Conservation (phyloP, 257 asterid genomes). For the Fraxinus pennsylvanica region DNA sequence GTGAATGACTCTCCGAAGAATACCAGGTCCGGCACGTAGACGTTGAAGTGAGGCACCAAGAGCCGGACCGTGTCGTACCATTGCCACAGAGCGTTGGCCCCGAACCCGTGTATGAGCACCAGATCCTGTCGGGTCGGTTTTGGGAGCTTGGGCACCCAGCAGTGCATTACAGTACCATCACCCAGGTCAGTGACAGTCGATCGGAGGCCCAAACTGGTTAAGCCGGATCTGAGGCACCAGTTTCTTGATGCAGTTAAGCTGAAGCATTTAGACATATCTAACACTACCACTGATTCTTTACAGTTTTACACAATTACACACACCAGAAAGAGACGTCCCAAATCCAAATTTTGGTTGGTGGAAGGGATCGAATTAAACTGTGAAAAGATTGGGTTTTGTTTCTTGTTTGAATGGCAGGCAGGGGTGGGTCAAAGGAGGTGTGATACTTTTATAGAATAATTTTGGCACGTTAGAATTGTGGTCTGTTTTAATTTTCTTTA, state of each 20-base stretch:
- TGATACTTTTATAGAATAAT: neutral
- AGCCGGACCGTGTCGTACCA: slow-evolving; percentile 49
- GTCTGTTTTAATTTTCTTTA: no score
- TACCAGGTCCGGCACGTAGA: slow-evolving; percentile 69
- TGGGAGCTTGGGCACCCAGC: slow-evolving; percentile 59
- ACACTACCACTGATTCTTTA: neutral
- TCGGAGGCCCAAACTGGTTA: slow-evolving; percentile 54
- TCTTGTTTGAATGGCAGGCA: neutral
- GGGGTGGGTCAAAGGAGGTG: neutral
- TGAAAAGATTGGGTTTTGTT: neutral
- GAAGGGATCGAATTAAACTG: neutral
- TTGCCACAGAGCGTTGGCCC: slow-evolving; percentile 66
- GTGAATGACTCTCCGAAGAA: slow-evolving; percentile 64
- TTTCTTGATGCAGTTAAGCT: slow-evolving; percentile 54
- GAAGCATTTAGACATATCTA: slow-evolving; percentile 47
- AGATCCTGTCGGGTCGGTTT: slow-evolving; percentile 43
- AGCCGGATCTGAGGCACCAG: slow-evolving; percentile 47
- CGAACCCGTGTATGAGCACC: slow-evolving; percentile 72
- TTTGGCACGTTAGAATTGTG: no score
- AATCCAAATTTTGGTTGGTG: neutral
- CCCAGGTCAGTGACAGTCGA: slow-evolving; percentile 51
- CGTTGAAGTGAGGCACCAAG: slow-evolving; percentile 49
- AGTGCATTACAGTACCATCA: slow-evolving; percentile 55
- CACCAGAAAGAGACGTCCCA: neutral
- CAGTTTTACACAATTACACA: neutral